Percentiles rank a stretch among this genome's conserved stretches.
phyloP scores from a whole-genome alignment of 1,139 yeast species.

The Meyerozyma sp. region DNA sequence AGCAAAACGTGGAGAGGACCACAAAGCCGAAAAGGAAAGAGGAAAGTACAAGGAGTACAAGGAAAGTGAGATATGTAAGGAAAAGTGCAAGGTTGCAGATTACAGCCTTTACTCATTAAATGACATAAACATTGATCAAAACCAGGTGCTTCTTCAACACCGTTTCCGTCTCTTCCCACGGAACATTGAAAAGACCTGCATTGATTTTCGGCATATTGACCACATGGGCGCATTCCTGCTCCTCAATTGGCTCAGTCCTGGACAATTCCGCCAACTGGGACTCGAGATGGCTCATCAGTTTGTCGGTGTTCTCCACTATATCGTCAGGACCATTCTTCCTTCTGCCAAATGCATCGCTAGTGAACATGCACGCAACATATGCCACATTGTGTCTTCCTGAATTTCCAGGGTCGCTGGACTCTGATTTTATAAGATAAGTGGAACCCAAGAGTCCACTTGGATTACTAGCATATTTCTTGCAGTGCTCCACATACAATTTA shows the following conservation, averaged over 20 bases:
- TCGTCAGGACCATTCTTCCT: slow-evolving; percentile 20
- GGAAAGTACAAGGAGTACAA: neutral
- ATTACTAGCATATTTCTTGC: slow-evolving; percentile 24
- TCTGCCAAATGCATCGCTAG: slow-evolving; percentile 45
- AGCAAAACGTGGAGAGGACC: neutral
- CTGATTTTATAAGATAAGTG: slow-evolving; percentile 40
- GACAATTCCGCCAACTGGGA: slow-evolving; percentile 23
- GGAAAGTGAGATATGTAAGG: neutral
- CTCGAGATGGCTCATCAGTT: slow-evolving; percentile 43
- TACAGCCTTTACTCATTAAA: slow-evolving; percentile 4
- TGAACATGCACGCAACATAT: slow-evolving; percentile 61
- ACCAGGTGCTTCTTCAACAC: slow-evolving; percentile 26
- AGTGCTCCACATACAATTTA: slow-evolving; percentile 40
- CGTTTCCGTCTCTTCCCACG: slow-evolving; percentile 66
- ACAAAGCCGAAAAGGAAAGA: neutral
- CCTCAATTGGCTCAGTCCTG: slow-evolving; percentile 7
- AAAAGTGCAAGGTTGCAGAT: too few species aligned
- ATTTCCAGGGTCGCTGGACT: slow-evolving; percentile 22
- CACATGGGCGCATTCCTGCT: slow-evolving; percentile 13
- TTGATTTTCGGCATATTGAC: slow-evolving; percentile 73
- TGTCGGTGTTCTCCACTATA: slow-evolving; percentile 45
- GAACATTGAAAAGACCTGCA: slow-evolving; percentile 74
- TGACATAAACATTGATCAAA: slow-evolving; percentile 37
- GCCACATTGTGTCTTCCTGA: slow-evolving; percentile 18
- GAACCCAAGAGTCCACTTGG: slow-evolving; percentile 47